Percentiles rank a stretch among this genome's conserved stretches.
These are phyloP conservation scores for Pestalotiopsis sp. DNA, from an alignment of 2,329 filamentous ascomycete genomes.

Conservation along the genomic window DNA sequence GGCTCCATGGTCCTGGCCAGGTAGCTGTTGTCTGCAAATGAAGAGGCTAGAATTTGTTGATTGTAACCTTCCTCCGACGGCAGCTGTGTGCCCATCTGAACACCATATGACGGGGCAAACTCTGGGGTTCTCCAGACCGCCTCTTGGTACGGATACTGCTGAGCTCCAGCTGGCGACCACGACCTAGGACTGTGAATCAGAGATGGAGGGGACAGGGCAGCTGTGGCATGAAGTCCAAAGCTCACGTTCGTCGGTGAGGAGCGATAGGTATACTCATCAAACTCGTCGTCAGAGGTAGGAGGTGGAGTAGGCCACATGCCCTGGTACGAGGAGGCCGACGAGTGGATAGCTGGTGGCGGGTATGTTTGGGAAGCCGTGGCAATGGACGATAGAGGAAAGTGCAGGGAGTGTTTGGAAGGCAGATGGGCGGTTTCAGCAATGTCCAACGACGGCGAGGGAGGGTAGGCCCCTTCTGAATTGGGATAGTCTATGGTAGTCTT, in stretches of 20 bases:
- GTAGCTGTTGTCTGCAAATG: slow-evolving; percentile 11
- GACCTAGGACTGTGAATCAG: slow-evolving; percentile 31
- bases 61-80: slow-evolving; percentile 19
- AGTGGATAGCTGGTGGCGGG: slow-evolving; percentile 18
- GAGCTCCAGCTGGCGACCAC: slow-evolving; percentile 27
- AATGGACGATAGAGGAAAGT: slow-evolving; percentile 8
- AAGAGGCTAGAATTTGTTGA: slow-evolving; percentile 15
- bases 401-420: slow-evolving; percentile 15
- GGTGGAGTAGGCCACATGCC: slow-evolving; percentile 39
- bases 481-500: slow-evolving; percentile 16
- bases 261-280: slow-evolving; percentile 39
- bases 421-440: slow-evolving; percentile 19
- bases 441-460: slow-evolving; percentile 22
- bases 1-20: slow-evolving; percentile 11
- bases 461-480: slow-evolving; percentile 17
- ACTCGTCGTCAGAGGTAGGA: slow-evolving; percentile 35
- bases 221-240: slow-evolving; percentile 12
- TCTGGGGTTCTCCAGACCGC: slow-evolving; percentile 18
- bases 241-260: slow-evolving; percentile 30
- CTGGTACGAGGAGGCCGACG: slow-evolving; percentile 24
- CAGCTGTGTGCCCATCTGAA: slow-evolving; percentile 12
- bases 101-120: slow-evolving; percentile 10
- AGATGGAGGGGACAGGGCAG: slow-evolving; percentile 15
- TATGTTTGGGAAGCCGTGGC: slow-evolving; percentile 21
- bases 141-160: slow-evolving; percentile 19